phyloP scores from a whole-genome alignment of 768 basidiomycete genomes.

The Candolleomyces efflorescens region DNA sequence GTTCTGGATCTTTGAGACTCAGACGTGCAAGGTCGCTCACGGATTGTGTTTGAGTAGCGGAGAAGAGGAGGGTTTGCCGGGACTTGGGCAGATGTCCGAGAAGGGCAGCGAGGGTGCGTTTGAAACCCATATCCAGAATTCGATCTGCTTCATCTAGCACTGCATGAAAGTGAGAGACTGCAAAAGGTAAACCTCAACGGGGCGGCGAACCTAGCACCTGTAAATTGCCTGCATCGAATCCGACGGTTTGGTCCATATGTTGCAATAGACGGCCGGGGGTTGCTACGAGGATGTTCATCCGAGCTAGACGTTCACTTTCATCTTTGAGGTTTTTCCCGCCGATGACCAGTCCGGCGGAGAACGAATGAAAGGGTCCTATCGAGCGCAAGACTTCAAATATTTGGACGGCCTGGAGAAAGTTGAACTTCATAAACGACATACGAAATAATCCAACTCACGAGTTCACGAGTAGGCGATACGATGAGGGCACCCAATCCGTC shows the following conservation, averaged over 20 bases:
- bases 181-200: background rate
- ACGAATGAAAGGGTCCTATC: conserved; percentile 85
- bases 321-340: conserved; percentile 95
- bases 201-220: conserved; percentile 74
- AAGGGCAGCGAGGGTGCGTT: conserved; percentile 83
- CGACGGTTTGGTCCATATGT: conserved; percentile 97
- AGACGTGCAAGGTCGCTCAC: conserved; percentile 86
- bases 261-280: conserved; percentile 94
- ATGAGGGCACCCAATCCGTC: conserved; percentile 92
- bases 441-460: conserved; percentile 46
- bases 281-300: conserved; percentile 99
- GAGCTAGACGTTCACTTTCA: conserved; percentile 78
- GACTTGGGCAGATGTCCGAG: conserved; percentile 87
- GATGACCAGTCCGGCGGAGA: conserved; percentile 94
- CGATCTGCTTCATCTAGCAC: conserved; percentile 97
- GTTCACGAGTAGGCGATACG: conserved; percentile 90
- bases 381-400: conserved; percentile 96
- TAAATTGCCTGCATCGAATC: conserved; percentile 89
- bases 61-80: conserved; percentile 94
- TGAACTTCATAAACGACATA: background rate
- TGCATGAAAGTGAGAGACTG: conserved; percentile 22
- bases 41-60: conserved; percentile 92
- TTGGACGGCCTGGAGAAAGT: conserved; percentile 74
- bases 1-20: conserved; percentile 77
- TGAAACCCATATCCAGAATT: conserved; percentile 95